These are phyloP conservation scores for Adansonia rubrostipa DNA, from an alignment of 441 rosid genomes.

Conservation along the genomic window DNA sequence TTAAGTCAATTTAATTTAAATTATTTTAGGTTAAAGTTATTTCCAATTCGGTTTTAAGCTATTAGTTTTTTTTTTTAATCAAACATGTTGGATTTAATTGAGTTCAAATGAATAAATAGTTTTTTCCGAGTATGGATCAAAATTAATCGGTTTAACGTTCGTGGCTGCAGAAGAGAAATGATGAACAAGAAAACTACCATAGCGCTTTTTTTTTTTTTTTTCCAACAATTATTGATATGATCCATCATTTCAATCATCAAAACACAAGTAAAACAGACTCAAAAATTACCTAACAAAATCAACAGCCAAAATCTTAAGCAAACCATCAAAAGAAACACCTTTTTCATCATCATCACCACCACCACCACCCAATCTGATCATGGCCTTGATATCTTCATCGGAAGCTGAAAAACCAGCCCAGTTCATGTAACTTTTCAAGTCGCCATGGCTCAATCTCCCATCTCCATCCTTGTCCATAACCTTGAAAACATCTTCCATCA, in stretches of 20 bases:
- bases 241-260: neutral
- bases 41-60: no score
- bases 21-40: no score
- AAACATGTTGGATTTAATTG: no score
- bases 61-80: no score
- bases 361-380: slow-evolving; percentile 70
- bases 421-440: slow-evolving; percentile 69
- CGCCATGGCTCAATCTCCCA: slow-evolving; percentile 65
- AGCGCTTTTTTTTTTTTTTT: neutral
- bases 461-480: slow-evolving; percentile 88
- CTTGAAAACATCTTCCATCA: slow-evolving; percentile 76
- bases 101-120: no score
- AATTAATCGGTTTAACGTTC: neutral
- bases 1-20: no score
- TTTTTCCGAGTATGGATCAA: no score
- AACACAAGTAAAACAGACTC: neutral
- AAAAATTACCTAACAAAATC: slow-evolving; percentile 20
- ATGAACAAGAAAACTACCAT: neutral
- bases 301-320: slow-evolving; percentile 59
- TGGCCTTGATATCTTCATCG: slow-evolving; percentile 71
- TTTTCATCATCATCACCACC: slow-evolving; percentile 23
- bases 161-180: neutral
- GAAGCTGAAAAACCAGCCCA: slow-evolving; percentile 60
- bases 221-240: neutral
- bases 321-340: slow-evolving; percentile 61